phyloP scores from a whole-genome alignment of 1,139 yeast genomes.

The Pichia sp. region DNA sequence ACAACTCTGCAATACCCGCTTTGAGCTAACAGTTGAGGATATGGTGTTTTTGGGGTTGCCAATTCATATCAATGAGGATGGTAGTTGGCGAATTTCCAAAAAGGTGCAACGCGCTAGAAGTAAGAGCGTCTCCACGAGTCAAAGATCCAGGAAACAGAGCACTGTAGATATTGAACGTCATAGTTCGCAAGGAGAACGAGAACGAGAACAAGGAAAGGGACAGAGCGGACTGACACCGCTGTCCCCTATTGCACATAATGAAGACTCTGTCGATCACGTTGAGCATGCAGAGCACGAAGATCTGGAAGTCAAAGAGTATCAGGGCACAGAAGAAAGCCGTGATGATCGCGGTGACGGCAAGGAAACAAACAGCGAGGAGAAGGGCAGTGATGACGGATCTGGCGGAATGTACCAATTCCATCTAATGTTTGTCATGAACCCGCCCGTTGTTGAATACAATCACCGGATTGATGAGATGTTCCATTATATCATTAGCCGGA shows the following conservation, averaged over 20 bases:
- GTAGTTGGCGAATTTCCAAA: slow-evolving; percentile 57
- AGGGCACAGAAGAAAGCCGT: slow-evolving; percentile 7
- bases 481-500: slow-evolving; percentile 68
- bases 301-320: slow-evolving; percentile 7
- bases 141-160: slow-evolving; percentile 20
- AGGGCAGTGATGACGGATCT: slow-evolving; percentile 3
- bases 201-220: too few relatives aligned
- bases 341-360: slow-evolving; percentile 4
- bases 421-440: slow-evolving; percentile 80
- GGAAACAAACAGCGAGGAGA: slow-evolving; percentile 7
- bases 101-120: slow-evolving; percentile 19
- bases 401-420: slow-evolving; percentile 73
- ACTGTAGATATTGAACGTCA: slow-evolving; percentile 8
- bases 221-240: background rate
- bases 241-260: background rate
- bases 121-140: slow-evolving; percentile 19
- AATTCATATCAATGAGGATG: slow-evolving; percentile 68
- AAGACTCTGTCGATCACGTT: slow-evolving; percentile 9
- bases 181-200: background rate
- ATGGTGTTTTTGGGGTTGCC: slow-evolving; percentile 81
- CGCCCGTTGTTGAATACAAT: slow-evolving; percentile 76
- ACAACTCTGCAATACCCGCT: slow-evolving; percentile 75
- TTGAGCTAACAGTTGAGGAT: slow-evolving; percentile 83
- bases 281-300: slow-evolving; percentile 15
- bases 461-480: slow-evolving; percentile 83